Evolutionary conservation across 352 stramenopile species (phyloP), one percentile per base, ranked within the genome.

Genomic region (Phytophthora crassamura): DNA sequence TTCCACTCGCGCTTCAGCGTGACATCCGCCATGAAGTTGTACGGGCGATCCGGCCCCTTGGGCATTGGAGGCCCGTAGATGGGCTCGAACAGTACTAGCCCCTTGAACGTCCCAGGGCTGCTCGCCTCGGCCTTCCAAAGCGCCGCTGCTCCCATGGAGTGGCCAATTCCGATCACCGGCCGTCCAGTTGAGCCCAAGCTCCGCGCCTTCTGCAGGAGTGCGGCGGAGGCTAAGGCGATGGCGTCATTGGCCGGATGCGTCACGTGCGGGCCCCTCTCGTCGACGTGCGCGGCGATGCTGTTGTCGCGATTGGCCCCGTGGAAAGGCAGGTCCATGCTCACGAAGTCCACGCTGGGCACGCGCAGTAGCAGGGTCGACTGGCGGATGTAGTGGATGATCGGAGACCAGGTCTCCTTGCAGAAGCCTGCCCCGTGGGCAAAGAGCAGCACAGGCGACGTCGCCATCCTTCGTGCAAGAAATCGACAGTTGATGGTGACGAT

Each of bases 121-220:
- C 12, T 51, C 22, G 66, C 46, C 48, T 84, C 75, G 12, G 56
- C 43, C 7, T 46, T 51, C 75, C 69, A 84, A 16, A 83, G 49
- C 4, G 66, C 61, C 7, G 66, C 61, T 0, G 69, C 75, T 4
- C 75, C 78, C 64, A 87, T 72, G 1, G 78, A 87, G 15, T 87
- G 78, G 32, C 78, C 78, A 34, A 90, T 77, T 1, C 81, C 81
- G 40, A 88, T 77, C 18, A 90, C 46, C 34, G 78, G 64, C 11
- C 47, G 25, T 15, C 60, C 33, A 5, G 5, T 33, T 3, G 36
- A 30, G 4, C 40, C 8, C 5, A 64, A 51, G 18, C 67, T 16
- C 4, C 57, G 11, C 1, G 64, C 56, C 16, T 62, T 54, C n/a
- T 64, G 20, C 11, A 58, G 39, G 4, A 82, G 48, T 6, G 49